Conservation (phyloP, 192 early-diverging fungal species). For the Coemansia sp. region DNA sequence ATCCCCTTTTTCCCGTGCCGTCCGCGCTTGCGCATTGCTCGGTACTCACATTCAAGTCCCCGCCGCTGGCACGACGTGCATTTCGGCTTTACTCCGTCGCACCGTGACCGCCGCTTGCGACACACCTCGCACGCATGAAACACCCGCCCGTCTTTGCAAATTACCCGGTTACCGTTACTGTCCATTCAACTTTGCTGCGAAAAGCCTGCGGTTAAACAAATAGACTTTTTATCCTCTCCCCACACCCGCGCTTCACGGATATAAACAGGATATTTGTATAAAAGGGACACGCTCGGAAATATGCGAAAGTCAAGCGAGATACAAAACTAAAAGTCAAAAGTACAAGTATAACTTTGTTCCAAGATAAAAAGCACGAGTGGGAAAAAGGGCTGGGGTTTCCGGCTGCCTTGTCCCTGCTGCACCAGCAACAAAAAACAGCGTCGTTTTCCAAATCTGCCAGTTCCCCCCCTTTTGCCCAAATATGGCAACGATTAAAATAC, state of each 20-base stretch:
- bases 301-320: constrained; percentile 3
- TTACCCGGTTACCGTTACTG: constrained; percentile 17
- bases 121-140: constrained; percentile 55
- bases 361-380: too few relatives aligned
- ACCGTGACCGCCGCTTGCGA: constrained; percentile 43
- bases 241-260: background rate
- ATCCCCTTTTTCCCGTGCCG: constrained; percentile 34
- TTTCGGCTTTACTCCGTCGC: constrained; percentile 37
- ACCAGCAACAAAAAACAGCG: too few relatives aligned
- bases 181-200: background rate
- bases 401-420: too few relatives aligned
- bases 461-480: too few relatives aligned
- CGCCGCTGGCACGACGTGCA: constrained; percentile 45
- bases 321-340: background rate
- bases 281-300: background rate
- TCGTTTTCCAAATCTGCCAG: too few relatives aligned
- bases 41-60: constrained; percentile 48
- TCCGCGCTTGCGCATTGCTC: constrained; percentile 53
- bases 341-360: background rate
- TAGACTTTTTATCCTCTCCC: constrained; percentile 4
- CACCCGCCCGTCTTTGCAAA: constrained; percentile 53
- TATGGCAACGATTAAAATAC: too few relatives aligned
- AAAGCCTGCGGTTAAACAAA: background rate
- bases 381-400: too few relatives aligned
- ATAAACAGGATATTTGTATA: constrained; percentile 5